Evolutionary conservation across 371 early-diverging fungal genomes (phyloP).

Genomic region (Haplosporangium sp.): DNA sequence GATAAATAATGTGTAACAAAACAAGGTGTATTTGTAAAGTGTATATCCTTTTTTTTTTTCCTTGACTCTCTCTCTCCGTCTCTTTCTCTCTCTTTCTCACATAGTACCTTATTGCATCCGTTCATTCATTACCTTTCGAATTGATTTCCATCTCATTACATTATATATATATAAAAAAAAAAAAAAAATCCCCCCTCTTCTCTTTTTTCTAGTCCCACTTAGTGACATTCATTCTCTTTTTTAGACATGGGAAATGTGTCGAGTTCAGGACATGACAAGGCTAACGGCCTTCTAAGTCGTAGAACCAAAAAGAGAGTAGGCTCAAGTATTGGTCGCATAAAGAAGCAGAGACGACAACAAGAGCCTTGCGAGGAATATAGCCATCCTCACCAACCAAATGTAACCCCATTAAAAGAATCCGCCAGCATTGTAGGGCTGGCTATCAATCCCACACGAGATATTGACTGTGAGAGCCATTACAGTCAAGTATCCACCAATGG

Average conservation of each 20-base stretch:
- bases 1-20: background rate
- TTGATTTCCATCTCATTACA: too few relatives aligned
- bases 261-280: slow-evolving; percentile 32
- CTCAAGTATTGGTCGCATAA: slow-evolving; percentile 4
- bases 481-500: slow-evolving; percentile 4
- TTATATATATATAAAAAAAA: too few relatives aligned
- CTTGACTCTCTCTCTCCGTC: background rate
- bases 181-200: too few relatives aligned
- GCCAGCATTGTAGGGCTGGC: background rate
- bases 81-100: background rate
- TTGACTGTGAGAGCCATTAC: background rate
- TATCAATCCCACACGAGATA: background rate
- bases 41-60: background rate
- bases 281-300: slow-evolving; percentile 15
- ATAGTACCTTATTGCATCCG: too few relatives aligned
- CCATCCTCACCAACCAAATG: background rate
- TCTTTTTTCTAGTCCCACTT: slow-evolving; percentile 7
- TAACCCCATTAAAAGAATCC: background rate
- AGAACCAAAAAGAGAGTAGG: slow-evolving; percentile 18
- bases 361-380: background rate
- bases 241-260: slow-evolving; percentile 41
- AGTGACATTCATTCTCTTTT: background rate
- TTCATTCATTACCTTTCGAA: too few relatives aligned
- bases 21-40: too few relatives aligned
- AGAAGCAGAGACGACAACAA: slow-evolving; percentile 16